Conservation (phyloP, 2,329 filamentous ascomycete species). For the Microsporum audouinii region DNA sequence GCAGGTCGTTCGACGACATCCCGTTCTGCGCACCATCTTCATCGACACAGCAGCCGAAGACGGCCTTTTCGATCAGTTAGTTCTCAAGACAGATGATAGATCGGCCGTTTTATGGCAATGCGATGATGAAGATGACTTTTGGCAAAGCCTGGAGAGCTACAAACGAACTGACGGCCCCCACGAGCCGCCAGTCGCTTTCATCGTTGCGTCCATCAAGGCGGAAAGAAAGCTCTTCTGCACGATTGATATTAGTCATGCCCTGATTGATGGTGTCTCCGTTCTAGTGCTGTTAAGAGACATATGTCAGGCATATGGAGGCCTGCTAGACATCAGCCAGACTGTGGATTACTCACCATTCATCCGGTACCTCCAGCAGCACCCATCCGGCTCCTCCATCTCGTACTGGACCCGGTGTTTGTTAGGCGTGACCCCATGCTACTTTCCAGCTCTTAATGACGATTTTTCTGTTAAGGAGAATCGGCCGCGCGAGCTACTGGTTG, state of each 20-base stretch:
- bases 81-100: slow-evolving; percentile 12
- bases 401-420: slow-evolving; percentile 30
- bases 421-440: slow-evolving; percentile 32
- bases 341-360: slow-evolving; percentile 30
- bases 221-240: slow-evolving; percentile 9
- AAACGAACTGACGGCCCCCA: not conserved
- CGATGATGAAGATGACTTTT: not conserved
- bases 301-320: slow-evolving; percentile 26
- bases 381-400: slow-evolving; percentile 17
- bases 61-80: not conserved
- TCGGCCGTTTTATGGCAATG: not conserved
- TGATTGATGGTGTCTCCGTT: slow-evolving; percentile 35
- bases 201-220: slow-evolving; percentile 6
- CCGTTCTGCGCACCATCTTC: slow-evolving; percentile 4
- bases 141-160: not conserved
- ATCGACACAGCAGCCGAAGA: not conserved
- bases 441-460: slow-evolving; percentile 20
- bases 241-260: slow-evolving; percentile 32
- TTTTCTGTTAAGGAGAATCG: not conserved
- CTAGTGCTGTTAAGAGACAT: slow-evolving; percentile 32
- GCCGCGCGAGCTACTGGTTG: slow-evolving; percentile 2
- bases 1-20: slow-evolving; percentile 3
- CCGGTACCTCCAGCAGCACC: slow-evolving; percentile 21
- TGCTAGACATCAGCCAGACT: slow-evolving; percentile 18
- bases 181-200: slow-evolving; percentile 6